Evolutionary conservation across 768 basidiomycete species (phyloP).

Genomic region (Megacollybia marginata): DNA sequence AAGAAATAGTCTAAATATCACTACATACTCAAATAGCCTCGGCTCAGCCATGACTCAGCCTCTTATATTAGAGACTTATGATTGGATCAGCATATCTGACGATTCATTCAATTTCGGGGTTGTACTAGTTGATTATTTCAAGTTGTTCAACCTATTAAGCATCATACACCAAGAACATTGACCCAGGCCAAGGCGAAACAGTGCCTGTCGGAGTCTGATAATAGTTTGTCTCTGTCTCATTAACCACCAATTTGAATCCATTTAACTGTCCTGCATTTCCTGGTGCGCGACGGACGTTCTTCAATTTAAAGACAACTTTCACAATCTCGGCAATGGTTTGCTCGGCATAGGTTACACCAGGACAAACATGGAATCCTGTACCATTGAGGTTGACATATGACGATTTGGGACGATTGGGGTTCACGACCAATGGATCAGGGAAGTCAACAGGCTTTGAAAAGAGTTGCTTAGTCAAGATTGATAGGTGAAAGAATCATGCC

Average conservation of each 20-base stretch:
- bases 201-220: conserved; percentile 26
- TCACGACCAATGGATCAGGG: conserved; percentile 30
- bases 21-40: no score
- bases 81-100: no score
- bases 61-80: no score
- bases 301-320: conserved; percentile 6
- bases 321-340: conserved; percentile 7
- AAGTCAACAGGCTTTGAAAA: conserved; percentile 29
- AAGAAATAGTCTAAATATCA: no score
- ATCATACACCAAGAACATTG: conserved; percentile 19
- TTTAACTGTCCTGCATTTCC: conserved; percentile 33
- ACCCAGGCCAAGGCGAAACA: conserved; percentile 29
- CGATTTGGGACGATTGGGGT: conserved; percentile 22
- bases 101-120: no score
- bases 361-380: conserved; percentile 7
- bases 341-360: conserved; percentile 6
- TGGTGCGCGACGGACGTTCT: conserved; percentile 23
- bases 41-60: no score
- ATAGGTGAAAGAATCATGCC: conserved; percentile 5
- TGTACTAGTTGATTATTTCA: no score
- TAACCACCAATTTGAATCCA: conserved; percentile 20
- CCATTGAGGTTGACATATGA: conserved; percentile 19
- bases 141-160: no score
- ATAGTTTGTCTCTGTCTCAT: conserved; percentile 27
- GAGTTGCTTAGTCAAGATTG: not conserved